A percentile compares a stretch with the other conserved stretches of the same genome.
Evolutionary conservation across 225 moss, liverwort and hornwort genomes (phyloP).

Genomic region (Sphagnum tenellum): DNA sequence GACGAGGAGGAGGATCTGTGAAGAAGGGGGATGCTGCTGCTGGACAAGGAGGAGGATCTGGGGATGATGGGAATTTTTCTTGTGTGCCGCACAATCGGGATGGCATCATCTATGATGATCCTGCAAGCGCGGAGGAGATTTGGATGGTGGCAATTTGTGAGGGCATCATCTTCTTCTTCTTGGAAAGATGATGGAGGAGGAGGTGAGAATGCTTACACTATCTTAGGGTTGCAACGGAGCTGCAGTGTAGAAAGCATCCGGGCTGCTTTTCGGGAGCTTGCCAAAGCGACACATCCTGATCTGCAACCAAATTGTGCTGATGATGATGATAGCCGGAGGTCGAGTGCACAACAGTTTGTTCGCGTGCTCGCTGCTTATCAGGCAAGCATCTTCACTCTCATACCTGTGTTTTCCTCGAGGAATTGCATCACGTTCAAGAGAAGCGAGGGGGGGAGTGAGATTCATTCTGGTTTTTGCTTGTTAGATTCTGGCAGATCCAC

Average conservation of each 20-base stretch:
- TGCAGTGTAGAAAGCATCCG: conserved; percentile 49
- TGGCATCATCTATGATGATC: too few species aligned
- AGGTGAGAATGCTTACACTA: conserved; percentile 68
- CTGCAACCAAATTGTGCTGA: conserved; percentile 33
- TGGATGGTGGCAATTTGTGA: too few species aligned
- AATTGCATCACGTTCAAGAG: background rate
- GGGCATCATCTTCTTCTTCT: too few species aligned
- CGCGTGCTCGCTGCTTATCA: conserved; percentile 90
- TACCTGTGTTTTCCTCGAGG: background rate
- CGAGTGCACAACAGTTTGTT: conserved; percentile 36
- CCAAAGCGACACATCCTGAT: conserved; percentile 95
- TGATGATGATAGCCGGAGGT: conserved; percentile 27
- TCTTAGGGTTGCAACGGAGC: conserved; percentile 55
- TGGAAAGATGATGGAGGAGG: conserved; percentile 4
- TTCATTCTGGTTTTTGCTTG: background rate
- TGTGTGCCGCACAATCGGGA: too few species aligned
- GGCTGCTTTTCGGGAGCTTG: conserved; percentile 61
- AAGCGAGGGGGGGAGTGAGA: background rate
- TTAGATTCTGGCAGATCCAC: conserved; percentile 92
- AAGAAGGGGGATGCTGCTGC: too few species aligned
- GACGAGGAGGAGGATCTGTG: too few species aligned
- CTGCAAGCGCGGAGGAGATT: too few species aligned
- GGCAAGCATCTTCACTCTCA: conserved; percentile 20
- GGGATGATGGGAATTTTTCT: too few species aligned
- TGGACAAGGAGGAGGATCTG: too few species aligned